Evolutionary conservation across 2,329 filamentous ascomycete genomes (phyloP).

Genomic region (Claviceps pazoutovae): DNA sequence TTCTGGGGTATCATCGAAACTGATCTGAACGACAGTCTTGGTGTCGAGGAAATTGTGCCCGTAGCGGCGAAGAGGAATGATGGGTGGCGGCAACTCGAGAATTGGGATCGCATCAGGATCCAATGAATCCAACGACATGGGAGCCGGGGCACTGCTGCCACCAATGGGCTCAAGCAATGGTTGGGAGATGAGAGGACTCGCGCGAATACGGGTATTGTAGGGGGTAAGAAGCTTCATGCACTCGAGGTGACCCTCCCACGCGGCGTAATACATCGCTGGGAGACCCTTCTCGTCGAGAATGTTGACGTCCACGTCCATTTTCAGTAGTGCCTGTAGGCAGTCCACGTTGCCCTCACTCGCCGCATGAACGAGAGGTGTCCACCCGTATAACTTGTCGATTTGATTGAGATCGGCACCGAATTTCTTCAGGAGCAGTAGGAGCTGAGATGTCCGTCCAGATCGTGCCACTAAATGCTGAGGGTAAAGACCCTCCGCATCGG

Average conservation of each 20-base stretch:
- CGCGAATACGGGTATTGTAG: constrained; percentile 29
- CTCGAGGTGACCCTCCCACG: constrained; percentile 90
- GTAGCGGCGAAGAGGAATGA: constrained; percentile 86
- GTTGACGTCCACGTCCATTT: constrained; percentile 62
- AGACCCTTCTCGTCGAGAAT: constrained; percentile 85
- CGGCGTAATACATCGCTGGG: constrained; percentile 94
- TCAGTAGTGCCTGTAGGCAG: constrained; percentile 69
- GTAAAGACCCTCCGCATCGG: constrained; percentile 89
- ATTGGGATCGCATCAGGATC: constrained; percentile 84
- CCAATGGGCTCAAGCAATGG: constrained; percentile 28
- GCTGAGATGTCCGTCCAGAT: constrained; percentile 66
- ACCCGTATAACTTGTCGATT: constrained; percentile 88
- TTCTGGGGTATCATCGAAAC: constrained; percentile 65
- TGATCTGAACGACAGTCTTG: constrained; percentile 89
- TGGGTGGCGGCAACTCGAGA: constrained; percentile 83
- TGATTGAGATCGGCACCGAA: constrained; percentile 87
- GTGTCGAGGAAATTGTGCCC: constrained; percentile 98
- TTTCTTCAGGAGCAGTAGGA: constrained; percentile 66
- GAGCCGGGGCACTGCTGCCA: constrained; percentile 36
- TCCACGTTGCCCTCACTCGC: constrained; percentile 91
- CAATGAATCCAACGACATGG: constrained; percentile 57
- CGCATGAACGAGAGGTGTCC: constrained; percentile 92
- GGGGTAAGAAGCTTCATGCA: constrained; percentile 81
- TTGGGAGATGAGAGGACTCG: constrained; percentile 31
- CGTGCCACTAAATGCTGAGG: constrained; percentile 94